A percentile compares a stretch with the other conserved stretches of the same genome.
phyloP scores from a whole-genome alignment of 2,329 filamentous ascomycete genomes.

The Magnaporthiopsis rhizophila region DNA sequence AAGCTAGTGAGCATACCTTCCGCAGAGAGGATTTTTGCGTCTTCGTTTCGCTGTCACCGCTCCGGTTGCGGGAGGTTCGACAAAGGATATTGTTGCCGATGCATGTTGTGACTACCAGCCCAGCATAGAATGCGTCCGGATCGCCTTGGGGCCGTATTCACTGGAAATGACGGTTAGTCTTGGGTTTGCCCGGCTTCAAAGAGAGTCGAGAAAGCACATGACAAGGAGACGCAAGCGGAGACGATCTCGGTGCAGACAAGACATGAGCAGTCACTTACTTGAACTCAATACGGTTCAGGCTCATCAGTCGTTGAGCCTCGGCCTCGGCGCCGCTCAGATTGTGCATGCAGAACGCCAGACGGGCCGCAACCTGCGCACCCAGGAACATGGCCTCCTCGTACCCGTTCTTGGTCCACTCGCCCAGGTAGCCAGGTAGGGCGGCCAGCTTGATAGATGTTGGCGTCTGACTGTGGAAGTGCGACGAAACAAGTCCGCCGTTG shows the following conservation, averaged over 20 bases:
- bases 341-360: conserved; percentile 50
- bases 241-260: background rate
- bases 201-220: background rate
- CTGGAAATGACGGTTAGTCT: conserved; percentile 23
- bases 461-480: conserved; percentile 59
- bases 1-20: background rate
- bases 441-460: conserved; percentile 78
- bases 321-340: conserved; percentile 44
- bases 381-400: conserved; percentile 81
- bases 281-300: conserved; percentile 50
- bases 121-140: conserved; percentile 46
- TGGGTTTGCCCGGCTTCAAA: background rate
- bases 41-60: background rate
- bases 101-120: conserved; percentile 19
- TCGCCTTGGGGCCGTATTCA: conserved; percentile 46
- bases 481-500: conserved; percentile 25
- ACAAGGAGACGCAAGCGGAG: too few relatives aligned
- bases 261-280: conserved; percentile 37
- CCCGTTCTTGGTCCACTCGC: conserved; percentile 78
- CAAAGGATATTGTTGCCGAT: background rate
- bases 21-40: background rate
- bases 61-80: too few relatives aligned
- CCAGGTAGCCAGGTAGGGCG: conserved; percentile 73
- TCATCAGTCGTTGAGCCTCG: conserved; percentile 48
- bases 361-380: conserved; percentile 75